Evolutionary conservation across 352 stramenopile species (phyloP).

Genomic region (Phytopythium vexans): DNA sequence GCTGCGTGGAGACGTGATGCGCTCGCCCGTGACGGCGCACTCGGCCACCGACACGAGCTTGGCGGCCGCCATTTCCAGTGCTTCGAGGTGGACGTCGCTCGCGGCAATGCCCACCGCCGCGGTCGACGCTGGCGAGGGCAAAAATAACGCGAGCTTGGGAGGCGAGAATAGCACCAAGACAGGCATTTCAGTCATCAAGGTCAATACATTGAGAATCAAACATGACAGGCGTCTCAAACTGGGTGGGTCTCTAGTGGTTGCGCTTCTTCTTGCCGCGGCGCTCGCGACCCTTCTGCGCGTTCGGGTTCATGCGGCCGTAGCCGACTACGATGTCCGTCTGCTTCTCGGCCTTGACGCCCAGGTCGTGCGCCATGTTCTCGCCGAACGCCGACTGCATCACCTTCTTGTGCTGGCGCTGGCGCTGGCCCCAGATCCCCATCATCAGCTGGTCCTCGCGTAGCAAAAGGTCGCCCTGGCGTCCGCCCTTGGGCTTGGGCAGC

Average conservation of each 20-base stretch:
- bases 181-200: not conserved
- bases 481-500: constrained; percentile 94
- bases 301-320: constrained; percentile 95
- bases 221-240: too few species aligned
- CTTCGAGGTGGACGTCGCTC: not conserved
- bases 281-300: constrained; percentile 95
- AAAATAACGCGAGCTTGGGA: not conserved
- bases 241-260: constrained; percentile 36
- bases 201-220: not conserved
- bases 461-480: constrained; percentile 93
- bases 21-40: constrained; percentile 41
- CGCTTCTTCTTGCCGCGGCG: constrained; percentile 97
- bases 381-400: constrained; percentile 93
- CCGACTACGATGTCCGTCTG: constrained; percentile 89
- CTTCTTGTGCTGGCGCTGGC: constrained; percentile 90
- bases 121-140: too few species aligned
- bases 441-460: constrained; percentile 97
- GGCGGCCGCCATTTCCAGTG: constrained; percentile 16
- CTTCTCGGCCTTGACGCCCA: constrained; percentile 92
- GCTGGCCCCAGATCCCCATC: constrained; percentile 95
- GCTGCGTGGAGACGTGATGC: constrained; percentile 59
- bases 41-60: constrained; percentile 53
- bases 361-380: constrained; percentile 91
- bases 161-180: constrained; percentile 1
- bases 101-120: too few species aligned